A percentile compares a stretch with the other conserved stretches of the same genome.
phyloP scores from a whole-genome alignment of 225 moss, liverwort and hornwort genomes.

The Lunularia cruciata region DNA sequence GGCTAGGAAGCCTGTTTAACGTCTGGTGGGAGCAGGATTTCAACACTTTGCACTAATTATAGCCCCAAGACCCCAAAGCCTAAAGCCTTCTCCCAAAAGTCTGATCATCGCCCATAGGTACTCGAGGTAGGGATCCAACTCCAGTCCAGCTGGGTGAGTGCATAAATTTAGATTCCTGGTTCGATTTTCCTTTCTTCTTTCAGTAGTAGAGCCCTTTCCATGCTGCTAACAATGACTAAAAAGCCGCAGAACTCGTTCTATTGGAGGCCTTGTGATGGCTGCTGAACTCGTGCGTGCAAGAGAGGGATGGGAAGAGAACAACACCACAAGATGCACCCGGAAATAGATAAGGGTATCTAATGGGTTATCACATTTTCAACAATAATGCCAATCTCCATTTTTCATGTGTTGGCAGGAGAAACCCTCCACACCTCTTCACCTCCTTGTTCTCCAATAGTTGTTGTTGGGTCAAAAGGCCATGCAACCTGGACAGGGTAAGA shows the following conservation, averaged over 20 bases:
- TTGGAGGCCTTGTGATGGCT: conserved; percentile 9
- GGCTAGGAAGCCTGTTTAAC: neutral
- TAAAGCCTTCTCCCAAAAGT: neutral
- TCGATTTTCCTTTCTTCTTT: too few relatives aligned
- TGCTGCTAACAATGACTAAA: neutral
- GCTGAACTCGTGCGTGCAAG: neutral
- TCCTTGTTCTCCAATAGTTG: too few relatives aligned
- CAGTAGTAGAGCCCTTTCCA: neutral
- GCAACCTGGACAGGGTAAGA: too few relatives aligned
- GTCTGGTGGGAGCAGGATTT: conserved; percentile 7
- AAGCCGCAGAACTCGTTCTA: neutral
- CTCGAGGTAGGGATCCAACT: conserved; percentile 5
- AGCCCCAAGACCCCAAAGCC: neutral
- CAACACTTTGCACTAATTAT: conserved; percentile 8
- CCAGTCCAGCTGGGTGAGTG: conserved; percentile 9
- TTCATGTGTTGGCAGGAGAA: conserved; percentile 15
- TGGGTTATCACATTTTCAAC: too few relatives aligned
- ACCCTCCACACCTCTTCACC: neutral
- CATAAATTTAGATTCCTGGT: conserved; percentile 24
- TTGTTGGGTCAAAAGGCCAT: too few relatives aligned
- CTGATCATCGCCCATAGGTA: neutral
- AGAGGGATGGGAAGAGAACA: neutral
- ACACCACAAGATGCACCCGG: conserved; percentile 15
- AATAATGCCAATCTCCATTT: neutral
- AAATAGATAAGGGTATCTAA: neutral